Evolutionary conservation across 202 grass and related monocot species (phyloP).

Genomic region (Brachypodium distachyon): DNA sequence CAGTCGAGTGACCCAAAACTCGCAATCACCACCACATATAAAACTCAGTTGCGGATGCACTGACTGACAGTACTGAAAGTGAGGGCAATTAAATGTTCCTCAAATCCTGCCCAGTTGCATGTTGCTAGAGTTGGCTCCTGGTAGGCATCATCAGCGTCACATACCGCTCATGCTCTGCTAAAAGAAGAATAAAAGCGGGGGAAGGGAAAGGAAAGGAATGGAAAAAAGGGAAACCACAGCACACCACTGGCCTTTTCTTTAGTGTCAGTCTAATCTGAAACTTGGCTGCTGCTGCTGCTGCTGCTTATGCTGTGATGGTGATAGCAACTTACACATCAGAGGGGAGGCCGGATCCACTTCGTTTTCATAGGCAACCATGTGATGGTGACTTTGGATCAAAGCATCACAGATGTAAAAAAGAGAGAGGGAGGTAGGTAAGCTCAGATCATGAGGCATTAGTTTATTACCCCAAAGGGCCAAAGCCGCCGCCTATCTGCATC

Average conservation of each 20-base stretch:
- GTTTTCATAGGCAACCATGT: constrained; percentile 12
- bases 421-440: neutral
- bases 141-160: constrained; percentile 23
- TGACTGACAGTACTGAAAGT: constrained; percentile 24
- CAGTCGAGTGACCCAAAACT: constrained; percentile 9
- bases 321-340: constrained; percentile 13
- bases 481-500: constrained; percentile 23
- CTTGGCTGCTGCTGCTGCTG: neutral
- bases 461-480: constrained; percentile 20
- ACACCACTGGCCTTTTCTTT: neutral
- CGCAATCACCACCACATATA: constrained; percentile 6
- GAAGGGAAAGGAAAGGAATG: neutral
- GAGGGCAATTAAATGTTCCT: constrained; percentile 7
- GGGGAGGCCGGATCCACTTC: neutral
- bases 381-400: constrained; percentile 47
- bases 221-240: neutral
- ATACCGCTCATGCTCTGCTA: neutral
- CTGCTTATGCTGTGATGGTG: constrained; percentile 14
- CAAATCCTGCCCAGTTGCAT: constrained; percentile 5
- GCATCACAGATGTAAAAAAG: constrained; percentile 29
- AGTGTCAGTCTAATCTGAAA: constrained; percentile 23
- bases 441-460: constrained; percentile 15
- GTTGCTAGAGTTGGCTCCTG: neutral
- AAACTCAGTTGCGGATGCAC: constrained; percentile 30
- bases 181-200: constrained; percentile 21